Evolutionary conservation across 306 rosid species (phyloP).

Genomic region (Ormosia emarginata): DNA sequence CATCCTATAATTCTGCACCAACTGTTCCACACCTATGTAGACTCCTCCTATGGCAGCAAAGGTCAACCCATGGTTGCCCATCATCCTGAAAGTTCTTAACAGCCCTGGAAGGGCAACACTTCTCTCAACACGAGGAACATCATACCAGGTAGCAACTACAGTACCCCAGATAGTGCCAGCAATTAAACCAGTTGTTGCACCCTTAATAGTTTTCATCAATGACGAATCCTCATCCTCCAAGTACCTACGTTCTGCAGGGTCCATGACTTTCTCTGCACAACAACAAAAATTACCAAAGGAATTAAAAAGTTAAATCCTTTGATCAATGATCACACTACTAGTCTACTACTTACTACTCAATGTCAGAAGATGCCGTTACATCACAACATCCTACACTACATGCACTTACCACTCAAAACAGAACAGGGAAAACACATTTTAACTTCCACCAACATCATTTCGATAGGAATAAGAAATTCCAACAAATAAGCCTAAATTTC

Average conservation of each 20-base stretch:
- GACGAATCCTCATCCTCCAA: constrained; percentile 86
- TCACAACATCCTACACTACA: background rate
- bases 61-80: constrained; percentile 81
- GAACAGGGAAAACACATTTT: background rate
- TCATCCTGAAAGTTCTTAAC: constrained; percentile 84
- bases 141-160: constrained; percentile 85
- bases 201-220: constrained; percentile 69
- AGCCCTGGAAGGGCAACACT: constrained; percentile 93
- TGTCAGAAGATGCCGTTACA: background rate
- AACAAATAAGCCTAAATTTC: background rate
- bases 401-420: background rate
- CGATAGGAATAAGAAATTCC: background rate
- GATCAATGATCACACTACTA: background rate
- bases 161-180: constrained; percentile 88
- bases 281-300: background rate
- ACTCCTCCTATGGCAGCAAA: constrained; percentile 99
- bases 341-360: background rate
- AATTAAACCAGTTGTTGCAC: constrained; percentile 81
- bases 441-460: background rate
- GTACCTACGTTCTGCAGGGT: constrained; percentile 81
- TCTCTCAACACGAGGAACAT: constrained; percentile 98
- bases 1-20: constrained; percentile 70
- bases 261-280: constrained; percentile 43
- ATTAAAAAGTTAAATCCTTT: background rate
- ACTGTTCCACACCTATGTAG: constrained; percentile 88